These are phyloP conservation scores for Chrysopogon serrulatus DNA, from an alignment of 176 grass and related monocot species.

Conservation along the genomic window DNA sequence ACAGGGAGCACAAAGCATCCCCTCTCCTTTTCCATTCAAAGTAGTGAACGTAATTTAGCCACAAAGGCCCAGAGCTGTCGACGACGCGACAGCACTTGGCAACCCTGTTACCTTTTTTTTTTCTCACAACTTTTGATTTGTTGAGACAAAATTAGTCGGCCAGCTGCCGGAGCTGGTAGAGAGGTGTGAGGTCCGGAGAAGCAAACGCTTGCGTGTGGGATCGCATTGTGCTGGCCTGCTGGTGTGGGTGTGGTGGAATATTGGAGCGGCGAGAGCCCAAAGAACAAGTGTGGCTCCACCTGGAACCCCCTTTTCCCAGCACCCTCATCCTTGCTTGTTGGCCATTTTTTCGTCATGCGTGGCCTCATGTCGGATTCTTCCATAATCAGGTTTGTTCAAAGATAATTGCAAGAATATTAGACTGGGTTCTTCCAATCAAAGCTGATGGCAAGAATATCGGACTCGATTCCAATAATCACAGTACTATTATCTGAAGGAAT, in stretches of 20 bases:
- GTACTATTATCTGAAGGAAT: too few relatives aligned
- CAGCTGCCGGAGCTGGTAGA: neutral
- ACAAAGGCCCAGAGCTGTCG: neutral
- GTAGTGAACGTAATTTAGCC: conserved; percentile 16
- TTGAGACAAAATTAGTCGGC: neutral
- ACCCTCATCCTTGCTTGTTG: conserved; percentile 11
- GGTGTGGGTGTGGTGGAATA: too few relatives aligned
- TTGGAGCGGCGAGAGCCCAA: neutral
- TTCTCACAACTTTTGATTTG: conserved; percentile 14
- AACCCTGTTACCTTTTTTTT: neutral
- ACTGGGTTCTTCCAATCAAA: too few relatives aligned
- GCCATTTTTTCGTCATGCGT: neutral
- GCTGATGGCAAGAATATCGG: neutral
- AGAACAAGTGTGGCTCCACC: conserved; percentile 4
- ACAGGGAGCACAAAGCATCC: neutral
- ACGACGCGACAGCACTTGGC: conserved; percentile 13
- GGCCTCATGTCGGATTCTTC: neutral
- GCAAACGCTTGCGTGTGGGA: neutral
- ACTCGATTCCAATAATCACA: neutral
- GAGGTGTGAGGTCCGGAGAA: neutral
- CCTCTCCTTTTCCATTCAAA: neutral
- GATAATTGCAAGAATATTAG: neutral
- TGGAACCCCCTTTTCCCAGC: conserved; percentile 14
- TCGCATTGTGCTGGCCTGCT: too few relatives aligned
- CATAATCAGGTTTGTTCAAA: too few relatives aligned